Evolutionary conservation across 176 grass and related monocot genomes (phyloP), one percentile per base, ranked within the genome.

Genomic region (Oryza meyeriana): DNA sequence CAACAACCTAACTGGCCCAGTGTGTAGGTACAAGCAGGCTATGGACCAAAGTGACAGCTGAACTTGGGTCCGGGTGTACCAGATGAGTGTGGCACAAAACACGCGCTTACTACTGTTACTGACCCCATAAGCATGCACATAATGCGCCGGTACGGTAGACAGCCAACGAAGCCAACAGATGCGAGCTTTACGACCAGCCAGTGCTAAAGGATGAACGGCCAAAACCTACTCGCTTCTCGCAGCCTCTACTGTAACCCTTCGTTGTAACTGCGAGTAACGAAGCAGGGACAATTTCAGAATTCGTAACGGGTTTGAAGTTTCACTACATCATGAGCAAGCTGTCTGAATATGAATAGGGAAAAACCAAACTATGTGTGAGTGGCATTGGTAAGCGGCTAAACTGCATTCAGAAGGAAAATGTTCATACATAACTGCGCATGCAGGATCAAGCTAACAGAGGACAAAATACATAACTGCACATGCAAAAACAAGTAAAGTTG

Each of bases 41-140:
- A 57, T 75, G 76, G 58, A 26, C 76, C 84, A 40, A 72, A 79
- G 41, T n/a, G 84, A 65, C 59, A 65, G 44, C 67, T 30, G 22
- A 57, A 24, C 11, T 30, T 66, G 57, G 76, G 59, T 5, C 57
- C 65, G 84, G 52, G 50, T 50, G 84, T 50, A 13, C 45, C 28
- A 79, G 29, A 27, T 22, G 27, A 78, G 10, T 58, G 48, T 40
- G 58, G 36, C 25, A 45, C 80, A 47, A 44, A 30, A 33, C 22
- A 40, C 26, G 62, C 17, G 31, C 61, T 34, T 66, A 13, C 17
- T 20, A 29, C 47, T 52, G 47, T 52, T 52, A 52, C 17, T 13
- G 52, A 44, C 70, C 8, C 32, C 34, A 61, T 81, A 39, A 59
- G 13, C 52, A 35, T 8, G 50, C 50, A 55, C 28, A 5, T 45